Conservation (phyloP, 2,329 filamentous ascomycete genomes). For the Penicillium polonicum region DNA sequence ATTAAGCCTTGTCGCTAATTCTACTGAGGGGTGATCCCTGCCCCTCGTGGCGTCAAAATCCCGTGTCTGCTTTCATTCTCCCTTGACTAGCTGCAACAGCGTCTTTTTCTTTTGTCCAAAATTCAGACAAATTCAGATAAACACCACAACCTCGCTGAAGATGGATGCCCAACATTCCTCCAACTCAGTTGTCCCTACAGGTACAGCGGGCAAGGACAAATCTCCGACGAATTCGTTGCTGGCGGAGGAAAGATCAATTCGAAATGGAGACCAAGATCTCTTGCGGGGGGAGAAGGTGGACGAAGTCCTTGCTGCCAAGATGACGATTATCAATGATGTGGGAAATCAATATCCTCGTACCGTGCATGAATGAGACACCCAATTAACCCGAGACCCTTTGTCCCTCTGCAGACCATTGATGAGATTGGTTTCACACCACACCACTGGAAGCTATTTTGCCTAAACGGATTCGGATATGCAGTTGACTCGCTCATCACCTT, state of each 20-base stretch:
- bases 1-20: background rate
- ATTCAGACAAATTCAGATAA: background rate
- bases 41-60: background rate
- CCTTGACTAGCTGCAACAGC: background rate
- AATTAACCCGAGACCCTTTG: background rate
- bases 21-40: background rate
- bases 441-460: slow-evolving; percentile 60
- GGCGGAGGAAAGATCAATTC: background rate
- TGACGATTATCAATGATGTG: slow-evolving; percentile 39
- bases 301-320: slow-evolving; percentile 41
- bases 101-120: background rate
- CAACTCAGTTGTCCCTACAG: background rate
- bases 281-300: slow-evolving; percentile 32
- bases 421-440: slow-evolving; percentile 62
- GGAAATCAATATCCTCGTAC: slow-evolving; percentile 1
- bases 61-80: background rate
- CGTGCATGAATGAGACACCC: background rate
- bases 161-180: background rate
- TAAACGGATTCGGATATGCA: slow-evolving; percentile 60
- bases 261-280: slow-evolving; percentile 1
- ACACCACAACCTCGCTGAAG: background rate
- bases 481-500: slow-evolving; percentile 41
- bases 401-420: slow-evolving; percentile 41
- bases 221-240: background rate
- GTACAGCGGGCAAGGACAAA: background rate